Percentiles rank a stretch among this genome's conserved stretches.
Evolutionary conservation across 129 eudicot genomes (phyloP).

Genomic region (Flaveria linearis): DNA sequence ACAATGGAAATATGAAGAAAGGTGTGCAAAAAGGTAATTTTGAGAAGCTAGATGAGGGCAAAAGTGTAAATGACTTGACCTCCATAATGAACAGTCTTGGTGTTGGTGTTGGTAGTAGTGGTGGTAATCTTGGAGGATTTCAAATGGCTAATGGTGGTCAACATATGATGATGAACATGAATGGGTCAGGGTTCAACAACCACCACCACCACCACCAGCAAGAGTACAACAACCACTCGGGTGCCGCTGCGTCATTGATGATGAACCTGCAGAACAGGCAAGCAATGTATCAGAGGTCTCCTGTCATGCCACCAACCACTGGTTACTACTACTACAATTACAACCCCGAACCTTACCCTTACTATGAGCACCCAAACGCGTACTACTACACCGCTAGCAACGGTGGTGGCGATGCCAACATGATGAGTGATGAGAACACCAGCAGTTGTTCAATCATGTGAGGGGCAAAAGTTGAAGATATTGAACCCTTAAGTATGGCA

Average conservation of each 20-base stretch:
- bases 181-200: conserved; percentile 37
- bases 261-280: conserved; percentile 68
- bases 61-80: conserved; percentile 51
- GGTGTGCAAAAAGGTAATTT: conserved; percentile 39
- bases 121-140: conserved; percentile 31
- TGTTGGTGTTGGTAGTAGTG: conserved; percentile 32
- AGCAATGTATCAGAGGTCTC: conserved; percentile 66
- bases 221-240: conserved; percentile 32
- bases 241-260: conserved; percentile 54
- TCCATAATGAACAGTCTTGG: conserved; percentile 53
- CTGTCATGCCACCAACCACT: conserved; percentile 59
- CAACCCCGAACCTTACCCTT: conserved; percentile 46
- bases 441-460: conserved; percentile 76
- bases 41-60: conserved; percentile 44
- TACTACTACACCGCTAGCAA: conserved; percentile 33
- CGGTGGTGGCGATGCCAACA: conserved; percentile 26
- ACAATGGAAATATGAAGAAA: conserved; percentile 43
- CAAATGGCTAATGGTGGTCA: conserved; percentile 40
- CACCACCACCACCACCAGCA: conserved; percentile 37
- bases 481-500: neutral
- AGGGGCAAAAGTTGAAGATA: conserved; percentile 26
- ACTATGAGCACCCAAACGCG: conserved; percentile 29
- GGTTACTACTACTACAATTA: conserved; percentile 57
- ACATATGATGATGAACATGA: conserved; percentile 54
- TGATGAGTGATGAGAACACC: conserved; percentile 68